Conservation (phyloP, 306 rosid species). For the Coriaria nepalensis region DNA sequence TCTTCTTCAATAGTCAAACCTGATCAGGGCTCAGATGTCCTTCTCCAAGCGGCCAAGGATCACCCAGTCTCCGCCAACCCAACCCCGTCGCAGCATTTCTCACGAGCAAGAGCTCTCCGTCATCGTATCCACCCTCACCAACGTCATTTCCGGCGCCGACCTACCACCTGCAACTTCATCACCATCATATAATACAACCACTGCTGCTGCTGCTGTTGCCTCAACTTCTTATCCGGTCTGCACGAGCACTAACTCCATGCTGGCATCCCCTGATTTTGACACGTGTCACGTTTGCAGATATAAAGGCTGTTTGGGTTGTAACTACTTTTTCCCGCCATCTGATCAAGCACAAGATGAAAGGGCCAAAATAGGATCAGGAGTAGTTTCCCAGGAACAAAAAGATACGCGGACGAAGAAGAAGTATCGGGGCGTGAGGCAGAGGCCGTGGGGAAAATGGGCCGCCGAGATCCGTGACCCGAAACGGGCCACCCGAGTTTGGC, state of each 20-base stretch:
- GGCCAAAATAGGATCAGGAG: conserved; percentile 21
- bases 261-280: conserved; percentile 13
- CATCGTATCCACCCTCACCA: conserved; percentile 60
- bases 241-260: neutral
- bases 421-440: conserved; percentile 79
- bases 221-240: no score
- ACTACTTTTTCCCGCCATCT: conserved; percentile 34
- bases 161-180: neutral
- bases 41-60: no score
- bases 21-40: no score
- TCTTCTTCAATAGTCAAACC: no score
- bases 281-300: conserved; percentile 43
- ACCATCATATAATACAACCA: conserved; percentile 6
- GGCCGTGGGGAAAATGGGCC: conserved; percentile 98
- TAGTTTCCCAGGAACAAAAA: no score
- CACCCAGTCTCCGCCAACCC: conserved; percentile 1
- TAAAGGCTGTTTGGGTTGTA: conserved; percentile 50
- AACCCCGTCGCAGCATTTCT: conserved; percentile 20
- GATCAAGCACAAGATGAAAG: conserved; percentile 16
- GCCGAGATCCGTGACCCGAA: conserved; percentile 87
- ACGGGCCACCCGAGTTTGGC: conserved; percentile 63
- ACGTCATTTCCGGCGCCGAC: conserved; percentile 57
- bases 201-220: neutral
- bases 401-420: conserved; percentile 62
- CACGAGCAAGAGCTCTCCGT: conserved; percentile 52